These are phyloP conservation scores for Scedosporium dehoogii DNA, from an alignment of 2,329 filamentous ascomycete species.

Conservation along the genomic window DNA sequence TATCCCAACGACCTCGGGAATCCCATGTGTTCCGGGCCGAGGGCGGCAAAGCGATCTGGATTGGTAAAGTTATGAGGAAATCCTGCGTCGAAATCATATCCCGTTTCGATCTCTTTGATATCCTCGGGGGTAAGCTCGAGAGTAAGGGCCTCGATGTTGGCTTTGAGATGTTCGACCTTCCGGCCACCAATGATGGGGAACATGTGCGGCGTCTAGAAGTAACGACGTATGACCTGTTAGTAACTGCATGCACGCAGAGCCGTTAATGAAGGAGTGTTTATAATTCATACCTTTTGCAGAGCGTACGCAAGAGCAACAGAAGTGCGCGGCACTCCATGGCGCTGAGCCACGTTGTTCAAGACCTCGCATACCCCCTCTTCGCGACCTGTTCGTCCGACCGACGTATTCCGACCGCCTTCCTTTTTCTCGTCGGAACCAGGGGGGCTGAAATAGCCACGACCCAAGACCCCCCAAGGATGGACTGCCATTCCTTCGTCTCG, in stretches of 20 bases:
- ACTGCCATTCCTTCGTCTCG: conserved; percentile 37
- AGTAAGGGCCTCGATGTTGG: conserved; percentile 45
- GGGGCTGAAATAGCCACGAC: conserved; percentile 38
- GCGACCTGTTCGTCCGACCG: conserved; percentile 46
- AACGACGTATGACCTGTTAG: too few relatives aligned
- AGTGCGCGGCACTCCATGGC: conserved; percentile 45
- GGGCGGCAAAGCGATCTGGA: not conserved
- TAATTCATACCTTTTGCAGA: not conserved
- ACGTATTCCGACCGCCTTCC: conserved; percentile 34
- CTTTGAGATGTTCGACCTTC: conserved; percentile 39
- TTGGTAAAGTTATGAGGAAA: not conserved
- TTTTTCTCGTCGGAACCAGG: conserved; percentile 21
- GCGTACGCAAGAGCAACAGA: conserved; percentile 41
- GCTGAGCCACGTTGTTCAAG: conserved; percentile 37
- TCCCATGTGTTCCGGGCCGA: not conserved
- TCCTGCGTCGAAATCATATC: conserved; percentile 42
- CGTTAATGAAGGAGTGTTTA: too few relatives aligned
- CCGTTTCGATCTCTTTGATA: conserved; percentile 42
- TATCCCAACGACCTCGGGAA: not conserved
- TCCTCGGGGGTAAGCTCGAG: conserved; percentile 40
- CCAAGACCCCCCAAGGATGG: conserved; percentile 48
- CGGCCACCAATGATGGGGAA: conserved; percentile 43
- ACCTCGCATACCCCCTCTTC: conserved; percentile 48
- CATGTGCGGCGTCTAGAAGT: conserved; percentile 24
- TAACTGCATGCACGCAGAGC: too few relatives aligned